Evolutionary conservation across 345 rosid species (phyloP).

Genomic region (Barbarea vulgaris): DNA sequence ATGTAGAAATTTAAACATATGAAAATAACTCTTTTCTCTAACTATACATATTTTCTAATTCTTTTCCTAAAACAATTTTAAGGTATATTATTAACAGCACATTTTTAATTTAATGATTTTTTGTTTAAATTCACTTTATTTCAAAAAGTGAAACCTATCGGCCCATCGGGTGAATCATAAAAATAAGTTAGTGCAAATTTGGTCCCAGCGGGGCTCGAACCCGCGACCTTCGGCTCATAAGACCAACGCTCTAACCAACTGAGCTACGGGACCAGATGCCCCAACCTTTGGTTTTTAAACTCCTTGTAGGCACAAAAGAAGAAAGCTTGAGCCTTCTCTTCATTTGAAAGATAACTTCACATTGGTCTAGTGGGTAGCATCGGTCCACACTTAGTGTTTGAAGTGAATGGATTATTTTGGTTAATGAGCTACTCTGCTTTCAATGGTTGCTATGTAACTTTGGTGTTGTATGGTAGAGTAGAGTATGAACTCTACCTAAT

Average conservation of each 20-base stretch:
- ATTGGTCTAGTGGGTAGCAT: background rate
- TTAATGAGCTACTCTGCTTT: background rate
- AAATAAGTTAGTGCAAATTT: too few relatives aligned
- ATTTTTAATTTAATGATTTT: too few relatives aligned
- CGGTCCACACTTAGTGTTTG: background rate
- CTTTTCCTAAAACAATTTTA: too few relatives aligned
- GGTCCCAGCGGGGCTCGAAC: slow-evolving; percentile 97
- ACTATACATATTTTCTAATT: too few relatives aligned
- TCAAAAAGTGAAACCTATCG: too few relatives aligned
- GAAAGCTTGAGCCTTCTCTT: background rate
- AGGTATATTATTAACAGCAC: too few relatives aligned
- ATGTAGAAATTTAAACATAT: too few relatives aligned
- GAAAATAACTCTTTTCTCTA: too few relatives aligned
- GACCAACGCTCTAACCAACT: slow-evolving; percentile 83
- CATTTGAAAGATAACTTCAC: background rate
- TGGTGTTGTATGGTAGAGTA: background rate
- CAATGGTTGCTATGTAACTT: background rate
- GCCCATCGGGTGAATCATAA: too few relatives aligned
- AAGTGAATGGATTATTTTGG: background rate
- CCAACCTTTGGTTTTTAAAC: accelerated
- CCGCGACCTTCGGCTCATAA: slow-evolving; percentile 98
- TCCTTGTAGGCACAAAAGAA: background rate
- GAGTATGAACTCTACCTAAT: background rate
- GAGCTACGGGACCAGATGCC: background rate
- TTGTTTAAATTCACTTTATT: too few relatives aligned